phyloP scores from a whole-genome alignment of 2,329 filamentous ascomycete species.

The Arthroderma sp. region DNA sequence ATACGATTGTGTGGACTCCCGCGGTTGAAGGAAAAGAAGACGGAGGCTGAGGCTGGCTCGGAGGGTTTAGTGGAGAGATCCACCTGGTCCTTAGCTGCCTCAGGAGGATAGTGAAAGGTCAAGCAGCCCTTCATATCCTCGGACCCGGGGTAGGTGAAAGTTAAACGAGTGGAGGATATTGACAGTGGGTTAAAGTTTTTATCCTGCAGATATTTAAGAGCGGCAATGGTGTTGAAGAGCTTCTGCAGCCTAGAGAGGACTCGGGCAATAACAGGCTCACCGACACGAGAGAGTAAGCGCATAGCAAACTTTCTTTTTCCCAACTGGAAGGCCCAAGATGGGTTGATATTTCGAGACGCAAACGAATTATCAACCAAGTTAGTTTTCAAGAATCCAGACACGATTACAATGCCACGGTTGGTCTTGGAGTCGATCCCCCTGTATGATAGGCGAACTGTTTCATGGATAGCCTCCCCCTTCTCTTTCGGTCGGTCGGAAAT shows the following conservation, averaged over 20 bases:
- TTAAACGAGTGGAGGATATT: conserved; percentile 23
- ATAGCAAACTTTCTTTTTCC: conserved; percentile 25
- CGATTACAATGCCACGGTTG: conserved; percentile 23
- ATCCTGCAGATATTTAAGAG: conserved; percentile 21
- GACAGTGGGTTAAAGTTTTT: conserved; percentile 21
- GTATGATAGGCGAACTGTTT: conserved; percentile 26
- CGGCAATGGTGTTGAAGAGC: conserved; percentile 25
- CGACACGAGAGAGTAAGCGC: conserved; percentile 24
- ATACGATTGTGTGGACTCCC: conserved; percentile 30
- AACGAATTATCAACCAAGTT: conserved; percentile 16
- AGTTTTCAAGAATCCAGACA: conserved; percentile 21
- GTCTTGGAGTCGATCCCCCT: conserved; percentile 24
- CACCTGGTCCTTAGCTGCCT: conserved; percentile 1
- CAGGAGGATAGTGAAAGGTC: conserved; percentile 17
- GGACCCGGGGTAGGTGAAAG: conserved; percentile 22
- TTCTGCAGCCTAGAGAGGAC: conserved; percentile 26
- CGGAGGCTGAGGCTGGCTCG: too few relatives aligned
- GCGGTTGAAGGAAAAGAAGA: conserved; percentile 20
- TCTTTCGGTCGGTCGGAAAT: conserved; percentile 10
- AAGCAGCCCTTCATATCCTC: conserved; percentile 20
- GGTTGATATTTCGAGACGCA: conserved; percentile 18
- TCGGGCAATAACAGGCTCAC: conserved; percentile 21
- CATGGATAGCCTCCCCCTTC: conserved; percentile 21
- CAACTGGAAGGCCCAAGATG: conserved; percentile 21
- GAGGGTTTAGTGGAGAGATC: conserved; percentile 11